phyloP scores from a whole-genome alignment of 495 filamentous ascomycete genomes.

The Parathielavia hyrcaniae region DNA sequence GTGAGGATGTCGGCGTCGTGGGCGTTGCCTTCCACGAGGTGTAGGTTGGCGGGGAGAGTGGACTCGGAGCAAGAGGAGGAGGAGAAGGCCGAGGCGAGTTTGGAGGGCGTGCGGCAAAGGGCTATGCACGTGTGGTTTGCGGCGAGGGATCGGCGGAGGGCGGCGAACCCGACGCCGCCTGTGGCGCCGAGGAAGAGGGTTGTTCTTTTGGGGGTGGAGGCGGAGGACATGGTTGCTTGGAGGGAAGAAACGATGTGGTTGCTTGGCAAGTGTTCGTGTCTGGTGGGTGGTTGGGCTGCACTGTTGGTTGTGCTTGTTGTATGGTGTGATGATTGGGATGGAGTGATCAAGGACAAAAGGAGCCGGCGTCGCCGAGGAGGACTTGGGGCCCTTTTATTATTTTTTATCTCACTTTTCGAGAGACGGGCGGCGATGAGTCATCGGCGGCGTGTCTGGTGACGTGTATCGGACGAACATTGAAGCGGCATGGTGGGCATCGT shows the following conservation, averaged over 20 bases:
- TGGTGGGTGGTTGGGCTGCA: too few species aligned
- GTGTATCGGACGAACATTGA: constrained; percentile 6
- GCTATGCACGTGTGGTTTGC: constrained; percentile 48
- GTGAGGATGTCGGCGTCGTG: constrained; percentile 40
- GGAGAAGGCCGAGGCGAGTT: constrained; percentile 46
- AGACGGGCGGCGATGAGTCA: too few species aligned
- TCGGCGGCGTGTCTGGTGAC: background rate
- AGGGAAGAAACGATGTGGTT: background rate
- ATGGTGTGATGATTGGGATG: background rate
- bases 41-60: constrained; percentile 34
- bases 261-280: background rate
- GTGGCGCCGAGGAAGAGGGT: constrained; percentile 56
- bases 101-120: constrained; percentile 56
- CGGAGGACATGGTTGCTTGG: constrained; percentile 5
- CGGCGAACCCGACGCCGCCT: constrained; percentile 42
- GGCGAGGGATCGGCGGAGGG: constrained; percentile 46
- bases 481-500: background rate
- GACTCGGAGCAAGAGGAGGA: too few species aligned
- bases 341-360: background rate
- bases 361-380: background rate
- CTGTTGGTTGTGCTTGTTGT: background rate
- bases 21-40: constrained; percentile 48
- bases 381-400: constrained; percentile 6
- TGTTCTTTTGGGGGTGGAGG: constrained; percentile 26
- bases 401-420: constrained; percentile 6